These are phyloP conservation scores for Pseudotsuga menziesii DNA, from an alignment of 75 land plant genomes.

Conservation along the genomic window DNA sequence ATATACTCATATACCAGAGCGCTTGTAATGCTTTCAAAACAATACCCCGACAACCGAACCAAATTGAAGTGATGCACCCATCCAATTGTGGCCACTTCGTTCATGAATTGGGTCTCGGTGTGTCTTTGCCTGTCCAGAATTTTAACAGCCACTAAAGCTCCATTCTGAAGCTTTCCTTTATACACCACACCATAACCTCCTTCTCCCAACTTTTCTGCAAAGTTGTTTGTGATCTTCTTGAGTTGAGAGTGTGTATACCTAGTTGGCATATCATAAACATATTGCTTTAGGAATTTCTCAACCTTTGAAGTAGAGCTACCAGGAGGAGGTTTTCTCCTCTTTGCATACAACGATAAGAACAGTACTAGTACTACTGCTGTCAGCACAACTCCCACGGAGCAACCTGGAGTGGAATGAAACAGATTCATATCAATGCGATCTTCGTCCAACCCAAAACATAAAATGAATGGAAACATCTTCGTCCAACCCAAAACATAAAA, in stretches of 20 bases:
- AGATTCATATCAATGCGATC: background rate
- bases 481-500: too few relatives aligned
- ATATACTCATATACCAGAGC: constrained; percentile 27
- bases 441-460: background rate
- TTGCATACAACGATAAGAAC: background rate
- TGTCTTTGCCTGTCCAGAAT: too few relatives aligned
- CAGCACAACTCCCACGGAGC: background rate
- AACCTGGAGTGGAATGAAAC: background rate
- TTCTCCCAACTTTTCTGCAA: constrained; percentile 8
- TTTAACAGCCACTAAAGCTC: background rate
- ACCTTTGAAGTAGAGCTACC: background rate
- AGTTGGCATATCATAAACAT: constrained; percentile 4
- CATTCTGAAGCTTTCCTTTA: constrained; percentile 9
- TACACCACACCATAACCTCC: constrained; percentile 16
- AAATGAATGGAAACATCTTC: too few relatives aligned
- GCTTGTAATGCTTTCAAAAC: too few relatives aligned
- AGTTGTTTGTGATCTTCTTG: constrained; percentile 14
- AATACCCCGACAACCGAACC: background rate
- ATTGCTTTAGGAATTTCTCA: background rate
- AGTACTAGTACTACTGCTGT: background rate
- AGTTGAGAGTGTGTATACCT: background rate
- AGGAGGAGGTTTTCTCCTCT: background rate
- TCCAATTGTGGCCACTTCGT: constrained; percentile 15
- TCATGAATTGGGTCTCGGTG: background rate
- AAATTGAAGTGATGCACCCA: constrained; percentile 10